phyloP scores from a whole-genome alignment of 257 asterid genomes.

The Fraxinus excelsior region DNA sequence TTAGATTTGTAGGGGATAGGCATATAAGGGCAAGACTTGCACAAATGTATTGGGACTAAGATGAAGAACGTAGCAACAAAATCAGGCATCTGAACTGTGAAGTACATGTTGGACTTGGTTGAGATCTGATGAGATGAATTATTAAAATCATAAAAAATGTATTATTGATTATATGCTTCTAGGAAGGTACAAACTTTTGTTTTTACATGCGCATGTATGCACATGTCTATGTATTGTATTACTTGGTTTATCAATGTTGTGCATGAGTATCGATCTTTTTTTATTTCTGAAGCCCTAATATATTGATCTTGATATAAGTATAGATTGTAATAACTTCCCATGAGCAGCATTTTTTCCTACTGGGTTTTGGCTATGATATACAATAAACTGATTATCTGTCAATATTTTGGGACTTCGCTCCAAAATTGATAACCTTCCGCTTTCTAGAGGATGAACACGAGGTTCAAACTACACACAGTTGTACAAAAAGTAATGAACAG shows the following conservation, averaged over 20 bases:
- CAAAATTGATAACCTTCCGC: background rate
- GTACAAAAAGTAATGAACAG: background rate
- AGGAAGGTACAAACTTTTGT: background rate
- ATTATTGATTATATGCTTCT: background rate
- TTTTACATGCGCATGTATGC: background rate
- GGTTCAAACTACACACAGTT: background rate
- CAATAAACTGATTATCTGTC: background rate
- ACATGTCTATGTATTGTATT: background rate
- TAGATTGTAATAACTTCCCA: background rate
- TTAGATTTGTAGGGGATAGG: too few relatives aligned
- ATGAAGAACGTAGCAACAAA: background rate
- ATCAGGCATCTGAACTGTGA: background rate
- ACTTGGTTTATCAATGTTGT: background rate
- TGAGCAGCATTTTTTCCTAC: background rate
- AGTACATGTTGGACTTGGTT: background rate
- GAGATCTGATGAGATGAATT: background rate
- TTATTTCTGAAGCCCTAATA: background rate
- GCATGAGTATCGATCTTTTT: too few relatives aligned
- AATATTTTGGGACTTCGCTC: background rate
- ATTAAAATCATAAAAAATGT: background rate
- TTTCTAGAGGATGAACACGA: background rate
- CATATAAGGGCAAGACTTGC: too few relatives aligned
- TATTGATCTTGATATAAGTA: background rate
- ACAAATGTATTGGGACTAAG: background rate
- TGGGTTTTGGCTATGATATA: background rate